Percentiles rank a stretch among this genome's conserved stretches.
phyloP scores from a whole-genome alignment of 2,329 filamentous ascomycete genomes.

The Botrytis porri region DNA sequence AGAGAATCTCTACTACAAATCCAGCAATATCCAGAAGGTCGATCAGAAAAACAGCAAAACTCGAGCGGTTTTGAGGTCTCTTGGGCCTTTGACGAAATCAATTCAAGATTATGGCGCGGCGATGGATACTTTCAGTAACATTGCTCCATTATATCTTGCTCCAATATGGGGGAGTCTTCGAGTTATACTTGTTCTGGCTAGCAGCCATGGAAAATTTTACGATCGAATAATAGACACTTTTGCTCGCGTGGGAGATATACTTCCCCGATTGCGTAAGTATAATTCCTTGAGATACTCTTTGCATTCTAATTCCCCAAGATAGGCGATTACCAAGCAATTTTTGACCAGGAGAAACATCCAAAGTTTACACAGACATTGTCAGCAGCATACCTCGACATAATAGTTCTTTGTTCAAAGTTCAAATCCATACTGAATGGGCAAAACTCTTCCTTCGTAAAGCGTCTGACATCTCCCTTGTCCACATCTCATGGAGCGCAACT shows the following conservation, averaged over 20 bases:
- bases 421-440: neutral
- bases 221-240: slow-evolving; percentile 9
- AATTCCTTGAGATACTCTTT: neutral
- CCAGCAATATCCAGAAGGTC: neutral
- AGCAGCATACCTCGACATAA: neutral
- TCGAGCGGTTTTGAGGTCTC: neutral
- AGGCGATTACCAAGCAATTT: neutral
- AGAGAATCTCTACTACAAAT: slow-evolving; percentile 4
- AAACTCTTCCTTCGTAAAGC: neutral
- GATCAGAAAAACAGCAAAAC: neutral
- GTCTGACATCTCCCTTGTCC: neutral
- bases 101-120: neutral
- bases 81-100: neutral
- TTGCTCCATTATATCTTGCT: neutral
- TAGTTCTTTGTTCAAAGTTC: neutral
- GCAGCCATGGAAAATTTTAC: neutral
- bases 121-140: neutral
- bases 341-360: neutral
- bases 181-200: neutral
- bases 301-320: neutral
- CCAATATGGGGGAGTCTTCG: neutral
- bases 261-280: neutral
- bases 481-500: neutral
- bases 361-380: neutral
- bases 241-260: slow-evolving; percentile 1